Evolutionary conservation across 306 rosid genomes (phyloP).

Genomic region (Trichosanthes cucumerina): DNA sequence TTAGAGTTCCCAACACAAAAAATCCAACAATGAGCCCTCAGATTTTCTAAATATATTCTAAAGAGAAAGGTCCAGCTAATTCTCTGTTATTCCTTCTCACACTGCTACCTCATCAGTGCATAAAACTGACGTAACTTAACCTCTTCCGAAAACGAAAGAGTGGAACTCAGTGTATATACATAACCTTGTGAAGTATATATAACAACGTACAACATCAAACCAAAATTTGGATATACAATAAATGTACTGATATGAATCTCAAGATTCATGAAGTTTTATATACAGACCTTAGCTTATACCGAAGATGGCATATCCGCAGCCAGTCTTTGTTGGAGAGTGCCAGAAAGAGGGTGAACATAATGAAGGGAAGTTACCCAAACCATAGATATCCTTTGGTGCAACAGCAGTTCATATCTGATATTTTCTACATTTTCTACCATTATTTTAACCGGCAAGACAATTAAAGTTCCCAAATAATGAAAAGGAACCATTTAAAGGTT

Average conservation of each 20-base stretch:
- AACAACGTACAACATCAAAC: background rate
- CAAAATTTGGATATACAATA: constrained; percentile 12
- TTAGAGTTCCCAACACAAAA: background rate
- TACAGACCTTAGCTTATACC: background rate
- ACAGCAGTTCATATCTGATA: constrained; percentile 1
- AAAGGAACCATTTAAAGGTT: constrained; percentile 6
- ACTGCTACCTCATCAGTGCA: constrained; percentile 32
- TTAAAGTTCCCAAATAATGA: constrained; percentile 3
- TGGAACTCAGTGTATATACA: constrained; percentile 1
- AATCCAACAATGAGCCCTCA: background rate
- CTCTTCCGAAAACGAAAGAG: background rate
- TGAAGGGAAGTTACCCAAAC: constrained; percentile 1
- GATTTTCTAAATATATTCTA: background rate
- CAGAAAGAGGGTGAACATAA: background rate
- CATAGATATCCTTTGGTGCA: background rate
- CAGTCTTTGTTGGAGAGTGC: background rate
- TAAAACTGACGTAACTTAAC: background rate
- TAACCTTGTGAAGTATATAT: constrained; percentile 6
- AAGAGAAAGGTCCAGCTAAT: background rate
- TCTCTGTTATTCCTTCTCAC: constrained; percentile 13
- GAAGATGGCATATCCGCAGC: background rate
- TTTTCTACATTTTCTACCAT: constrained; percentile 2
- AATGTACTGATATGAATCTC: constrained; percentile 8
- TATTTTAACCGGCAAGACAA: background rate
- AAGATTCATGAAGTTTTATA: constrained; percentile 11